Conservation (phyloP, 1,284 basidiomycete genomes). For the Limonomyces culmigenus region DNA sequence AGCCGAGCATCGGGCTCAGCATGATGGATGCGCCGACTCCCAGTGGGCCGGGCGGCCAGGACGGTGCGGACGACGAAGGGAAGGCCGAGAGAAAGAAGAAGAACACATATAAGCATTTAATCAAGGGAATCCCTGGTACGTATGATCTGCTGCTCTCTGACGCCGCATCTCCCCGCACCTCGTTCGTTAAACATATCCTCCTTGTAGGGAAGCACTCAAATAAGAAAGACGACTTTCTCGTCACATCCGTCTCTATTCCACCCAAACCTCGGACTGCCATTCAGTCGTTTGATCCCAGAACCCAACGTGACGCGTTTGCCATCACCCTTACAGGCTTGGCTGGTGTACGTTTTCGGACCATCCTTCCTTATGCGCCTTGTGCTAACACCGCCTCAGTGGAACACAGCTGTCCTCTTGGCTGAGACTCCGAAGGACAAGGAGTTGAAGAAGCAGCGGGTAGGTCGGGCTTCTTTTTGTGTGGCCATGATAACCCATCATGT, state of each 20-base stretch:
- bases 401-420: conserved; percentile 38
- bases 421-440: conserved; percentile 63
- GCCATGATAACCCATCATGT: not conserved
- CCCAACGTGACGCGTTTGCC: conserved; percentile 54
- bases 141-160: conserved; percentile 7
- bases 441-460: conserved; percentile 59
- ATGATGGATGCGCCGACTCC: conserved; percentile 15
- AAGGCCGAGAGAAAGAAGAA: conserved; percentile 43
- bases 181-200: not conserved
- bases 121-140: conserved; percentile 59
- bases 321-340: conserved; percentile 59
- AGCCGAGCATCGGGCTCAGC: conserved; percentile 9
- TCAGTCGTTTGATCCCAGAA: conserved; percentile 42
- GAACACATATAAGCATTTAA: conserved; percentile 61
- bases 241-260: conserved; percentile 44
- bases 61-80: conserved; percentile 39
- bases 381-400: conserved; percentile 37
- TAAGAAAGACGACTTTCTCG: conserved; percentile 64
- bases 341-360: conserved; percentile 35
- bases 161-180: conserved; percentile 4
- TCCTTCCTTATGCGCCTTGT: conserved; percentile 5
- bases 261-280: conserved; percentile 56
- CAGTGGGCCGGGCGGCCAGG: conserved; percentile 27
- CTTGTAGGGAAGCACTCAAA: conserved; percentile 56
- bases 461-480: conserved; percentile 13